Conservation (phyloP, 345 rosid species). For the Adansonia digitata region DNA sequence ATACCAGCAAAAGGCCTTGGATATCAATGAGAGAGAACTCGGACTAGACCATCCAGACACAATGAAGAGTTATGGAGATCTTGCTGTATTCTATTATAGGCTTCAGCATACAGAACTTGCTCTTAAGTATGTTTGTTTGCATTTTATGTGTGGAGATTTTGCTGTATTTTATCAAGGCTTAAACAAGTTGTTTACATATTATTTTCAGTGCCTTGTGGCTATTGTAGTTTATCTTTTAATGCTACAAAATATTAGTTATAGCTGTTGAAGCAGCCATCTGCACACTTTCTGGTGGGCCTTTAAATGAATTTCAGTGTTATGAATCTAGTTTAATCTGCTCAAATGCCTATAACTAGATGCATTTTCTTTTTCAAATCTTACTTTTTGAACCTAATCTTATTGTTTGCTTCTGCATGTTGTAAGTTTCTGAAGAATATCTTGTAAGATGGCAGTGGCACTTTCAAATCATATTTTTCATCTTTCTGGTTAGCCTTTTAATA, state of each 20-base stretch:
- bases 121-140: slow-evolving; percentile 67
- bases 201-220: slow-evolving; percentile 2
- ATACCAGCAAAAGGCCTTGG: slow-evolving; percentile 98
- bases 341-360: not conserved
- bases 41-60: slow-evolving; percentile 99
- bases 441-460: slow-evolving; percentile 7
- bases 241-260: not conserved
- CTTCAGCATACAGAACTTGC: slow-evolving; percentile 98
- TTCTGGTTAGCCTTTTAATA: slow-evolving; percentile 1
- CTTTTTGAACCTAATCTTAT: not conserved
- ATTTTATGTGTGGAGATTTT: not conserved
- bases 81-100: slow-evolving; percentile 98
- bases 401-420: not conserved
- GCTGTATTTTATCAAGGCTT: slow-evolving; percentile 6
- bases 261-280: not conserved
- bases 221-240: not conserved
- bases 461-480: slow-evolving; percentile 6
- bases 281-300: not conserved
- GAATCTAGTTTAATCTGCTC: not conserved
- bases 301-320: not conserved
- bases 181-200: not conserved
- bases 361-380: not conserved
- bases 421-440: slow-evolving; percentile 13
- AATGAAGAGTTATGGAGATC: slow-evolving; percentile 99
- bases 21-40: slow-evolving; percentile 97